Base-by-base conservation (phyloP, 257 asterid species). In the Lavandula angustifolia region DNA sequence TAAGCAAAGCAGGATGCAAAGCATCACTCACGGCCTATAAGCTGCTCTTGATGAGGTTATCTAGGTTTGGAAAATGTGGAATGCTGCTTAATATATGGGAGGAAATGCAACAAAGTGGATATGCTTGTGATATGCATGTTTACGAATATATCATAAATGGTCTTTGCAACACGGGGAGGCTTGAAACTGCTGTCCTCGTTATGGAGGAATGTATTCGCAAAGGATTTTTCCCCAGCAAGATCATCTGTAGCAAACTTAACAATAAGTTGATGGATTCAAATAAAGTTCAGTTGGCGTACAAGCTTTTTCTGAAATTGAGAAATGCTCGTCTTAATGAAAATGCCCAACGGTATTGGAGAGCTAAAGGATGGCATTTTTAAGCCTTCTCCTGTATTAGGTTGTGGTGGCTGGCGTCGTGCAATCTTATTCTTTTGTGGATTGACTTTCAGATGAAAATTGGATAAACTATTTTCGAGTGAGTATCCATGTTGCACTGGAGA, bases 351-450 rank as follows among this genome's bases (percentile, higher is more conserved):
- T 73, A 78, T 73, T 92, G 98, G 94, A 89, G 91, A 62, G 85
- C 87, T 38, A 87, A 92, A 82, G 98, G 98, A 16, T 92, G 96
- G 96, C 98, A 92, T 68, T 92, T 86, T 72, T 88, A 68, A 64
- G 63, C 49, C 51, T 53, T 67, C 44, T 37, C 5, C 1, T 7
- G 14, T 62, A n/a, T 33, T 13, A n/a, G n/a, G 31, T 47, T 18
- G 22, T 60, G 27, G 51, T 35, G 22, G 52, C 7, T 41, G 44
- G 49, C 10, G 3, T 7, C 40, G 54, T 9, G 11, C 22, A 13
- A 22, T 7, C 29, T 13, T 71, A 12, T 33, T 32, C 57, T 7
- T 17, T 49, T n/a, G 0, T 52, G n/a, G n/a, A n/a, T n/a, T n/a
- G n/a, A n/a, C n/a, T n/a, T n/a, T n/a, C n/a, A n/a, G n/a, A n/a